Percentiles rank a stretch among this genome's conserved stretches.
These are phyloP conservation scores for Solanum ossicruentum DNA, from an alignment of 257 asterid species.

Conservation along the genomic window DNA sequence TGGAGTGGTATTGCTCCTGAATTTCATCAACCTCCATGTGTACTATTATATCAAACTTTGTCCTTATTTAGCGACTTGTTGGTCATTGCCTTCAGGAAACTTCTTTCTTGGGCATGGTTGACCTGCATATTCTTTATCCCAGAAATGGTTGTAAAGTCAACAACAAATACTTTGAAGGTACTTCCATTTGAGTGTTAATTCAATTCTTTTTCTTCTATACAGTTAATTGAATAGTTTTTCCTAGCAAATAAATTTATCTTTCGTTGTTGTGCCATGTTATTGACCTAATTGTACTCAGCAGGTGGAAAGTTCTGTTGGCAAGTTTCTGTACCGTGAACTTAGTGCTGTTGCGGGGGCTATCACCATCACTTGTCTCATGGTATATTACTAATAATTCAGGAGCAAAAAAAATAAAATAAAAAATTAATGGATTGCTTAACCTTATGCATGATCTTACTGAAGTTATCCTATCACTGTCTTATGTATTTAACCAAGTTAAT, in stretches of 20 bases:
- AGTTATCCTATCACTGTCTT: not conserved
- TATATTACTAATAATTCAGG: conserved; percentile 23
- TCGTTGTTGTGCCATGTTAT: conserved; percentile 6
- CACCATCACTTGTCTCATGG: conserved; percentile 94
- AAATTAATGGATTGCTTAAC: not conserved
- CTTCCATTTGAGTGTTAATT: not conserved
- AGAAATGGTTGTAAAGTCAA: conserved; percentile 76
- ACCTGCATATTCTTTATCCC: conserved; percentile 91
- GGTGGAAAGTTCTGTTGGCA: conserved; percentile 61
- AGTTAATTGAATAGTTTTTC: not conserved
- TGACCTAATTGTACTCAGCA: conserved; percentile 3
- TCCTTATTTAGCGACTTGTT: conserved; percentile 5
- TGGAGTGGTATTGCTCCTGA: conserved; percentile 61
- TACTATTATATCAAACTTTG: not conserved
- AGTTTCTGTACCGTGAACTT: conserved; percentile 71
- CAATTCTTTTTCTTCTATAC: not conserved
- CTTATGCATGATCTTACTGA: not conserved
- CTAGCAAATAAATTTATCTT: not conserved
- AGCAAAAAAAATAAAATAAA: not conserved
- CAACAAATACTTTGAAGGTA: conserved; percentile 54
- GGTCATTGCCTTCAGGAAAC: conserved; percentile 57
- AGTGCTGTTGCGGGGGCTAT: conserved; percentile 91
- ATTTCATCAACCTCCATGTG: not conserved
- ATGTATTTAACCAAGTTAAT: not conserved
- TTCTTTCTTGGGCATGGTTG: conserved; percentile 99